Evolutionary conservation across 768 basidiomycete species (phyloP).

Genomic region (Rhodocollybia butyracea): DNA sequence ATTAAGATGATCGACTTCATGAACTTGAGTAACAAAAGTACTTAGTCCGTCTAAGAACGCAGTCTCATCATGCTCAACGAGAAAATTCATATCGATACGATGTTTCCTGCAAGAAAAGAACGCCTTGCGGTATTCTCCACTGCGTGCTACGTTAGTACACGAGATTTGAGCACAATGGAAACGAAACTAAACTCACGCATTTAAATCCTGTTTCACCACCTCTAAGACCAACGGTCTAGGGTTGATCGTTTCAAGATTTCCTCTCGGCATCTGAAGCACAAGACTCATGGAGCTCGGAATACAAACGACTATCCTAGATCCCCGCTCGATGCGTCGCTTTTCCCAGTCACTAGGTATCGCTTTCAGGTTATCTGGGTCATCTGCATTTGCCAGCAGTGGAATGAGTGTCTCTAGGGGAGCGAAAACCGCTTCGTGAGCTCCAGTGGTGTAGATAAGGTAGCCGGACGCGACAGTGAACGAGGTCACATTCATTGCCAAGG

Average conservation of each 20-base stretch:
- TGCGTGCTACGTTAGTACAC: slow-evolving; percentile 23
- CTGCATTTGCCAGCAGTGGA: slow-evolving; percentile 16
- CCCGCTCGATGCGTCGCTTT: slow-evolving; percentile 81
- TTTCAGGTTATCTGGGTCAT: slow-evolving; percentile 26
- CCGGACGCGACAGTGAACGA: slow-evolving; percentile 74
- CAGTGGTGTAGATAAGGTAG: slow-evolving; percentile 84
- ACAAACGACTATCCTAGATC: slow-evolving; percentile 83
- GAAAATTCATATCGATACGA: slow-evolving; percentile 83
- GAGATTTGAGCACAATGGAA: neutral
- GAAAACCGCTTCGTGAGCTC: slow-evolving; percentile 77
- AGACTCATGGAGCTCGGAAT: slow-evolving; percentile 87
- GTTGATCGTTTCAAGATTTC: slow-evolving; percentile 93
- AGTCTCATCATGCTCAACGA: slow-evolving; percentile 79
- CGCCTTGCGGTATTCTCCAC: slow-evolving; percentile 79
- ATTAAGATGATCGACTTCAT: slow-evolving; percentile 90
- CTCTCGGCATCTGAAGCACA: slow-evolving; percentile 96
- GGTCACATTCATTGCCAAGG: slow-evolving; percentile 53
- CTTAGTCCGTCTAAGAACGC: slow-evolving; percentile 62
- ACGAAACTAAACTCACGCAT: slow-evolving; percentile 47
- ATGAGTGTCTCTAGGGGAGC: slow-evolving; percentile 44
- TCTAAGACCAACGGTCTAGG: slow-evolving; percentile 89
- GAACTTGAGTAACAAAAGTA: slow-evolving; percentile 78
- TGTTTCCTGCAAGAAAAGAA: slow-evolving; percentile 92
- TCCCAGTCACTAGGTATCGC: slow-evolving; percentile 44
- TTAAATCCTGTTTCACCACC: slow-evolving; percentile 71